Base-by-base conservation (phyloP, 768 basidiomycete species). In the Agaricus subrufescens region DNA sequence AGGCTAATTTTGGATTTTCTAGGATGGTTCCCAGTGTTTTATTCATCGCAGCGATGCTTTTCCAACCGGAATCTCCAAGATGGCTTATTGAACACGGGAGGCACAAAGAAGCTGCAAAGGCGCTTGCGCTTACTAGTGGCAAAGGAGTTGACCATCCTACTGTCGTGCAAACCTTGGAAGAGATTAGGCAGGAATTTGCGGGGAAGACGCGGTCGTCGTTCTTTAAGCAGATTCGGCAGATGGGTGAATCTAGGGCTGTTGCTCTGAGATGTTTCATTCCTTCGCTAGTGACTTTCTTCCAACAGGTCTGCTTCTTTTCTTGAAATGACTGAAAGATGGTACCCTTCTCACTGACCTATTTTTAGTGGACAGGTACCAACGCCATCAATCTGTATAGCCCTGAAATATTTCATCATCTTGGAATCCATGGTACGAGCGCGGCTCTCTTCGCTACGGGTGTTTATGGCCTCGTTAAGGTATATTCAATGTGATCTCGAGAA, bases 41-140 rank as follows among this genome's bases (percentile, higher is more conserved):
- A 0, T 77, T 85, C 60, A 61, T 77, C 7, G 54, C 74, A 34
- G 63, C 69, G 4, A 80, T 83, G 75, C 45, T 73, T 7, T 74
- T 73, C 51, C 77, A 81, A 55, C 78, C 80, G 4, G 82, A 83
- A 59, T 82, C 81, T 0, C 82, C 82, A 14, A 71, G 81, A 19
- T 82, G 77, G 78, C 66, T 83, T 25, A 79, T 77, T 26, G 80
- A 81, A 61, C 70, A 74, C 49, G 67, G 71, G 26, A 67, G 70
- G 38, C 70, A 75, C 37, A 73, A 74, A 12, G 69, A 70, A 11
- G 81, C 80, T 15, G 73, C 71, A 0, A 63, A 29, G 15, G 71
- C 67, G 5, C 69, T 78, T 4, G 77, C 75, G 4, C 79, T 65
- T 48, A 66, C 68, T 1, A 63, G 59, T 38, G 64, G 73, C 44